Evolutionary conservation across 176 grass and related monocot genomes (phyloP).

Genomic region (Oryza longistaminata): DNA sequence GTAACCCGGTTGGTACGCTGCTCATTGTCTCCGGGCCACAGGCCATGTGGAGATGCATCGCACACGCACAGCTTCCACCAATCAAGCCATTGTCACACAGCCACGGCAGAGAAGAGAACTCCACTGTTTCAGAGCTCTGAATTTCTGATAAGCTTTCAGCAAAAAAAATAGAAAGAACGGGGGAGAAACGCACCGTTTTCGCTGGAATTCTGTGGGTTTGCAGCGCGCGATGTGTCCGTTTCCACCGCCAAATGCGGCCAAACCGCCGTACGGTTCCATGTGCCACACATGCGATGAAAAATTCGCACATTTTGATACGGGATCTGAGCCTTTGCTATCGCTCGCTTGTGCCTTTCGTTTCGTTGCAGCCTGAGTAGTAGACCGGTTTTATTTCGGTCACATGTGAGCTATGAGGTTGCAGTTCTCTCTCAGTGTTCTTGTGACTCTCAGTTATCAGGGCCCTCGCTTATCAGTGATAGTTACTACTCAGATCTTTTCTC

Average conservation of each 20-base stretch:
- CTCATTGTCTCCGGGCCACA: neutral
- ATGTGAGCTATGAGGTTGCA: neutral
- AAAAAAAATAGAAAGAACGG: neutral
- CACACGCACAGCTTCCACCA: neutral
- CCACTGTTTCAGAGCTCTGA: neutral
- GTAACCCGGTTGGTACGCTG: neutral
- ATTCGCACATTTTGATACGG: neutral
- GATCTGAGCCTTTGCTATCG: neutral
- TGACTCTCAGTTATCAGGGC: constrained; percentile 17
- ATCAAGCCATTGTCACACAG: neutral
- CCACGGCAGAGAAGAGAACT: neutral
- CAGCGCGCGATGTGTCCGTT: neutral
- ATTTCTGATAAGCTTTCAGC: constrained; percentile 20
- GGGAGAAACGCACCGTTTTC: neutral
- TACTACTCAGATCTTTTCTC: neutral
- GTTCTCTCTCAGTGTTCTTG: neutral
- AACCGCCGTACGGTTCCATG: too few species aligned
- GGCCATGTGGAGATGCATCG: constrained; percentile 22
- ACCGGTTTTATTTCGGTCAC: neutral
- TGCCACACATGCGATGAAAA: neutral
- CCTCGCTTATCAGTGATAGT: constrained; percentile 38
- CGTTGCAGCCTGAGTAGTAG: neutral
- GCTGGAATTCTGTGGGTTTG: neutral
- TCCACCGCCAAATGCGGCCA: neutral
- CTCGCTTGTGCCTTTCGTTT: neutral